Evolutionary conservation across 331 rosid species (phyloP).

Genomic region (Dryas integrifolia): DNA sequence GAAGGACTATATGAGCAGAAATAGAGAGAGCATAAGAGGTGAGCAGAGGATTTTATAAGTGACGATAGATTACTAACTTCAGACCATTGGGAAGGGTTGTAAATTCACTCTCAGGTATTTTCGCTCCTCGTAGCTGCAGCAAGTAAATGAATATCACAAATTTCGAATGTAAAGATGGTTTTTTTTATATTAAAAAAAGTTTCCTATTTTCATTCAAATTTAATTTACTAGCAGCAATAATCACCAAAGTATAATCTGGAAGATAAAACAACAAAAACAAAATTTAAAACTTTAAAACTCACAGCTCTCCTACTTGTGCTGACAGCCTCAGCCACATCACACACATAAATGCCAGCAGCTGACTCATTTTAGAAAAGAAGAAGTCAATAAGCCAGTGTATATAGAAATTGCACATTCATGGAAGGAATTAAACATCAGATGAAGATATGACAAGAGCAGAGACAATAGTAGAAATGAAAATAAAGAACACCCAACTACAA

Average conservation of each 20-base stretch:
- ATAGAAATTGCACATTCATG: neutral
- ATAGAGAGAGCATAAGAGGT: slow-evolving; percentile 17
- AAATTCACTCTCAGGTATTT: slow-evolving; percentile 87
- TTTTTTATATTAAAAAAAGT: neutral
- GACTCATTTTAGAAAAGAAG: slow-evolving; percentile 18
- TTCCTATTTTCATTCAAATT: neutral
- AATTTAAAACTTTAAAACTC: slow-evolving; percentile 28
- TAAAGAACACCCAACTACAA: neutral
- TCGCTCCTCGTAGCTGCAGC: slow-evolving; percentile 77
- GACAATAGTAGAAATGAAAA: neutral
- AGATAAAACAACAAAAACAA: neutral
- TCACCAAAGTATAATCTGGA: neutral
- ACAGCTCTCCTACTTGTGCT: slow-evolving; percentile 99
- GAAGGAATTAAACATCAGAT: neutral
- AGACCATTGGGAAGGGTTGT: slow-evolving; percentile 81
- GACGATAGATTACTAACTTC: slow-evolving; percentile 56
- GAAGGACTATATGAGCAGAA: neutral
- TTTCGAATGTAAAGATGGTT: neutral
- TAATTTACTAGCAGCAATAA: slow-evolving; percentile 2
- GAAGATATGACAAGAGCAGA: neutral
- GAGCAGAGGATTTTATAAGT: slow-evolving; percentile 7
- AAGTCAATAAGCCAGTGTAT: slow-evolving; percentile 11
- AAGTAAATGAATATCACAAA: slow-evolving; percentile 26
- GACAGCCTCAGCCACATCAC: slow-evolving; percentile 81
- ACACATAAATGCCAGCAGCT: slow-evolving; percentile 61